Evolutionary conservation across 495 filamentous ascomycete species (phyloP).

Genomic region (Lichenothelia convexa): DNA sequence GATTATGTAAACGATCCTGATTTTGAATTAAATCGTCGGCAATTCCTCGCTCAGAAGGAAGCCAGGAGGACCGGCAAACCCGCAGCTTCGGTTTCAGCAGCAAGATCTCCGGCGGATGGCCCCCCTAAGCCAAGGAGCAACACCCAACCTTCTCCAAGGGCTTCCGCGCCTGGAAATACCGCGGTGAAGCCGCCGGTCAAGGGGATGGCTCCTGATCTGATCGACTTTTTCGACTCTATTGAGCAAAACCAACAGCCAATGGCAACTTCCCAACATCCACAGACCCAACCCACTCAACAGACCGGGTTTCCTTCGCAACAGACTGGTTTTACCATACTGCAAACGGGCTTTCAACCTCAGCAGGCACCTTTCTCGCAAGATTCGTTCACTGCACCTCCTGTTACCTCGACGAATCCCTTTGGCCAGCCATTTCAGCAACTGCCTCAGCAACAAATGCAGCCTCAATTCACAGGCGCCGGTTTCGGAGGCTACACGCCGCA

Average conservation of each 20-base stretch:
- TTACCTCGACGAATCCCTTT: constrained; percentile 32
- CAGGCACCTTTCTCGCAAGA: constrained; percentile 28
- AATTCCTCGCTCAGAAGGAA: constrained; percentile 74
- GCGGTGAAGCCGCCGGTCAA: constrained; percentile 29
- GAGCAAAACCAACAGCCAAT: constrained; percentile 74
- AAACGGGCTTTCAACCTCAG: constrained; percentile 15
- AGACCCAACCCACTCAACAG: constrained; percentile 21
- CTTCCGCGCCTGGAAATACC: constrained; percentile 12
- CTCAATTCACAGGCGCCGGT: constrained; percentile 52
- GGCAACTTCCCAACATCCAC: constrained; percentile 22
- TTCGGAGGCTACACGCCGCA: constrained; percentile 74
- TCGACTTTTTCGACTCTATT: constrained; percentile 97
- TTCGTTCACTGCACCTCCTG: constrained; percentile 13
- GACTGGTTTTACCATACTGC: constrained; percentile 12
- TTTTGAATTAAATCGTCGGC: constrained; percentile 83
- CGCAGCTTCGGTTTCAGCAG: constrained; percentile 12
- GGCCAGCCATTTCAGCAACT: constrained; percentile 28
- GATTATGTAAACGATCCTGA: constrained; percentile 92
- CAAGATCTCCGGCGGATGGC: no score
- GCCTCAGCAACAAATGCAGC: constrained; percentile 19
- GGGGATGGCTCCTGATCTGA: constrained; percentile 62
- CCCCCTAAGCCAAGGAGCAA: constrained; percentile 10
- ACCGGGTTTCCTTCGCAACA: constrained; percentile 29
- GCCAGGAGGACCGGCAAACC: constrained; percentile 46
- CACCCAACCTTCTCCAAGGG: constrained; percentile 8